Conservation (phyloP, 169 alveolate genomes). For the Eimeria falciformis region DNA sequence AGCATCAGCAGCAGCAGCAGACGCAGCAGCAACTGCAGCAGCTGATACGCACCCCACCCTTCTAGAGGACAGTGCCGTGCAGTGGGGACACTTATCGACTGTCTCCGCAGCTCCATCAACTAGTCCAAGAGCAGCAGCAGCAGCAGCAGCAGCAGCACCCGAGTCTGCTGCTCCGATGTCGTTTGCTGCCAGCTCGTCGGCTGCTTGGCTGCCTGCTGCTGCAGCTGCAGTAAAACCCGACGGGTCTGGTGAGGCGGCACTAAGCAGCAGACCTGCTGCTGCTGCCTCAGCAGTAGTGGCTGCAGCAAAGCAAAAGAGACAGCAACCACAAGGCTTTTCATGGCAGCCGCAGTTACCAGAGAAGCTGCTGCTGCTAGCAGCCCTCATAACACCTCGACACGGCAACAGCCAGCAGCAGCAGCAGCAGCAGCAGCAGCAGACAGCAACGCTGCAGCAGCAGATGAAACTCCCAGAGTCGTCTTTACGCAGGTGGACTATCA, state of each 20-base stretch:
- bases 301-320: not conserved
- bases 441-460: not conserved
- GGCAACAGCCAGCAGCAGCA: constrained; percentile 54
- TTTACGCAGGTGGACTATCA: not conserved
- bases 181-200: not conserved
- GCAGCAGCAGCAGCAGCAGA: constrained; percentile 59
- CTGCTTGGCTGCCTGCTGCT: not conserved
- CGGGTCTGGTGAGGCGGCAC: not conserved
- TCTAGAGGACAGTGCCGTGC: too few species aligned
- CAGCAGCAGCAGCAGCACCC: not conserved
- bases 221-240: not conserved
- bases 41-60: too few species aligned
- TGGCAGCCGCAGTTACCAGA: constrained; percentile 35
- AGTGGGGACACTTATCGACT: too few species aligned
- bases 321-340: not conserved
- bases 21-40: constrained; percentile 9
- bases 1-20: constrained; percentile 26
- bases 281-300: constrained; percentile 7
- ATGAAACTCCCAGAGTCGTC: not conserved
- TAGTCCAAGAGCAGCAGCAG: not conserved
- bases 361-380: constrained; percentile 51
- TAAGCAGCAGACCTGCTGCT: constrained; percentile 40
- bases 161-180: too few species aligned
- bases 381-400: constrained; percentile 41
- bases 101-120: not conserved